Conservation (phyloP, 306 rosid species). For the Rubus parviflorus region DNA sequence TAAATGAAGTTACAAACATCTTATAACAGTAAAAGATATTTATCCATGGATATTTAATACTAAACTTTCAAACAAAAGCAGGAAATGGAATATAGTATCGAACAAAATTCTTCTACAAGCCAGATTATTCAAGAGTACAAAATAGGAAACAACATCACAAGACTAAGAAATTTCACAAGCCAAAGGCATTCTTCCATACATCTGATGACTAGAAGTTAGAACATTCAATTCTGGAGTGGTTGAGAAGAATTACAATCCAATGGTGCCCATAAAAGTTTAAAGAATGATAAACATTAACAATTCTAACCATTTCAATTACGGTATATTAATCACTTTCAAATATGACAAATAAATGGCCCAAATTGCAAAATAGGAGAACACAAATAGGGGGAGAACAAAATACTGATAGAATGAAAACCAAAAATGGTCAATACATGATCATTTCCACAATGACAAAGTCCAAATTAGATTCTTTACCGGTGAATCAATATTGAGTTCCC, state of each 20-base stretch:
- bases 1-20: background rate
- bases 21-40: background rate
- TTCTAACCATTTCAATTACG: background rate
- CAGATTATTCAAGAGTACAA: background rate
- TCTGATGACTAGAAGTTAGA: background rate
- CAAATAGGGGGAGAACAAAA: background rate
- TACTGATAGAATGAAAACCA: background rate
- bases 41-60: background rate
- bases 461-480: slow-evolving; percentile 49
- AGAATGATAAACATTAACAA: background rate
- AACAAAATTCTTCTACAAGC: background rate
- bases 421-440: background rate
- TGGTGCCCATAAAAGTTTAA: background rate
- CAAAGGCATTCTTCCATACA: background rate
- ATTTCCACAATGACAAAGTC: background rate
- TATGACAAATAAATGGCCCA: background rate
- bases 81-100: background rate
- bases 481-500: slow-evolving; percentile 74
- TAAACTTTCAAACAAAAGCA: background rate
- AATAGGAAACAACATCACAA: background rate
- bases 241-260: background rate
- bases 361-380: background rate
- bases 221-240: background rate
- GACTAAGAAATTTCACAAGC: no score
- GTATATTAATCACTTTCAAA: background rate